A percentile compares a stretch with the other conserved stretches of the same genome.
Evolutionary conservation across 2,329 filamentous ascomycete genomes (phyloP).

Genomic region (Sporothrix protearum): DNA sequence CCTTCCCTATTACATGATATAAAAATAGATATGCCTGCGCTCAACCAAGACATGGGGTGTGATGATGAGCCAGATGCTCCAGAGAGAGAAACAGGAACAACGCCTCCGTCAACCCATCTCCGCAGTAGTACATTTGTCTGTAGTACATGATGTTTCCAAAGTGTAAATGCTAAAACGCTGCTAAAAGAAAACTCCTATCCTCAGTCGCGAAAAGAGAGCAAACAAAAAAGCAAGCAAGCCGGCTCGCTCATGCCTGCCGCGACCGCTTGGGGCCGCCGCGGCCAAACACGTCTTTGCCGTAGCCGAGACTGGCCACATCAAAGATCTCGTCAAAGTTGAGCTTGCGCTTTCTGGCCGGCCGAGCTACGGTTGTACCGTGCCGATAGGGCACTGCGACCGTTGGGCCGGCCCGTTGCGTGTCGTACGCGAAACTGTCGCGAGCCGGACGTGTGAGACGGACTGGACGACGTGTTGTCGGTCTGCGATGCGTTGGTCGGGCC

Average conservation of each 20-base stretch:
- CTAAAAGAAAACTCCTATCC: not conserved
- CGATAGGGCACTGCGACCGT: slow-evolving; percentile 32
- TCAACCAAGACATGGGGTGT: not conserved
- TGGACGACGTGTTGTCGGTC: slow-evolving; percentile 18
- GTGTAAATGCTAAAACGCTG: slow-evolving; percentile 5
- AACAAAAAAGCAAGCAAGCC: not conserved
- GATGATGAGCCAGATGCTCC: not conserved
- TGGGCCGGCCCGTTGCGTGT: slow-evolving; percentile 28
- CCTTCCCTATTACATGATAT: slow-evolving; percentile 1
- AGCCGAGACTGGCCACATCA: slow-evolving; percentile 61
- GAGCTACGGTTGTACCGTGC: slow-evolving; percentile 54
- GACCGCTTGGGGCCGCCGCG: slow-evolving; percentile 48
- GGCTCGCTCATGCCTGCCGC: slow-evolving; percentile 42
- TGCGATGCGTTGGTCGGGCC: slow-evolving; percentile 21
- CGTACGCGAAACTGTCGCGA: slow-evolving; percentile 26
- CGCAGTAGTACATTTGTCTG: not conserved
- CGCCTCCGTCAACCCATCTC: not conserved
- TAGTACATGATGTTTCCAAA: slow-evolving; percentile 8
- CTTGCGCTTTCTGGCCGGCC: slow-evolving; percentile 70
- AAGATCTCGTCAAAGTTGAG: slow-evolving; percentile 73
- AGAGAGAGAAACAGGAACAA: not conserved
- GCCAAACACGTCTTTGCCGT: slow-evolving; percentile 54
- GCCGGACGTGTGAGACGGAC: not conserved
- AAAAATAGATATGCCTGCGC: not conserved
- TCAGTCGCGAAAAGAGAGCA: no score